Evolutionary conservation across 352 stramenopile species (phyloP).

Genomic region (Globisporangium cederbergense): DNA sequence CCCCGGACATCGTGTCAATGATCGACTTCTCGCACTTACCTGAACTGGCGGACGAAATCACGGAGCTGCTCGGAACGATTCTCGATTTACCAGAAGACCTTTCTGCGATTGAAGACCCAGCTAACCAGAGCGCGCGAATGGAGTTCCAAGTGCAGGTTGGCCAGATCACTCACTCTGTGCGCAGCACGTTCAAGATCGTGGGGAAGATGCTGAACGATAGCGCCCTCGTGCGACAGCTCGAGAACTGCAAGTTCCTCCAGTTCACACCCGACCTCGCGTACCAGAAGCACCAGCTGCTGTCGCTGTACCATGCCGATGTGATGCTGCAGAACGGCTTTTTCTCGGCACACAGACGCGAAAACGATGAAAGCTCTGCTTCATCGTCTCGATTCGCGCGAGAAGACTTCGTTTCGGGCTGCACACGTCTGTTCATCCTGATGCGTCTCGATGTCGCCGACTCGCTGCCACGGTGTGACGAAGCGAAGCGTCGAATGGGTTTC

Average conservation of each 20-base stretch:
- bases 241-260: conserved; percentile 60
- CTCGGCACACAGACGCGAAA: conserved; percentile 30
- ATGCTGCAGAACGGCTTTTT: conserved; percentile 54
- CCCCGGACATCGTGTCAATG: conserved; percentile 49
- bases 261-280: conserved; percentile 52
- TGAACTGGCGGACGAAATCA: conserved; percentile 57
- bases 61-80: conserved; percentile 71
- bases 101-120: conserved; percentile 35
- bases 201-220: conserved; percentile 61
- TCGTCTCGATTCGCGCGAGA: conserved; percentile 44
- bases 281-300: conserved; percentile 67
- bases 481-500: conserved; percentile 83
- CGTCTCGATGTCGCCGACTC: conserved; percentile 64
- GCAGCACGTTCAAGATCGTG: conserved; percentile 37
- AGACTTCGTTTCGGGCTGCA: conserved; percentile 74
- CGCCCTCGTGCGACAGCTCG: conserved; percentile 40
- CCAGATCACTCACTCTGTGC: conserved; percentile 55
- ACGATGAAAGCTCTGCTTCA: conserved; percentile 27
- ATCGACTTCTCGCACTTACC: conserved; percentile 61
- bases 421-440: conserved; percentile 78
- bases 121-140: conserved; percentile 43
- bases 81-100: conserved; percentile 82
- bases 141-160: conserved; percentile 71
- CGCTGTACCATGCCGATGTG: conserved; percentile 66
- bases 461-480: conserved; percentile 77